Evolutionary conservation across 2,329 filamentous ascomycete genomes (phyloP), one percentile per base, ranked within the genome.

Genomic region (Thelonectria blattea): DNA sequence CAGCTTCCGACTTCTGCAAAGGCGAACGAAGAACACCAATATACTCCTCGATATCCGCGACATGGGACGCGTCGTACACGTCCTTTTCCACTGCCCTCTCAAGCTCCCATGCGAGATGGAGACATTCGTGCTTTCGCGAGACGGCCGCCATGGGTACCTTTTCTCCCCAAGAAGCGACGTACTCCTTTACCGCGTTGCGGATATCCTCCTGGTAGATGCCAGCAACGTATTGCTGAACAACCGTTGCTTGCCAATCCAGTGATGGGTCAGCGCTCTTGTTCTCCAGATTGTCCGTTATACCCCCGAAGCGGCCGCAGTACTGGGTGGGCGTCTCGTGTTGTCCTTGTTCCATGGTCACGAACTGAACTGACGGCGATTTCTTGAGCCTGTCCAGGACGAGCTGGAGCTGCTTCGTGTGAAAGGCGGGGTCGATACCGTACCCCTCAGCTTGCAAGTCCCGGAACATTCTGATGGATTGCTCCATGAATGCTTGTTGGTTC

Each of bases 41-140:
- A 65, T 88, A 88, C 12, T 76, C 72, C 55, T 73, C 72, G 45
- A 88, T 74, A 37, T 76, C 69, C 3, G 71, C 66, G 17, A 72
- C 61, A 43, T 78, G 68, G 1, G 71, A 53, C 3, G 74, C 71
- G 0, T 75, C 69, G 63, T 86, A 88, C 1, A 81, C 56, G 11
- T 77, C 74, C 34, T 80, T 81, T 18, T 79, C 77, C 3, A 88
- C 66, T 3, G 83, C 85, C 59, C 75, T 79, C 65, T 86, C 81
- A 58, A 87, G 84, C 50, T 88, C 83, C 20, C 73, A 69, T 5
- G 81, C 84, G 27, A 89, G 78, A 65, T 88, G 82, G 15, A 88
- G 71, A 51, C 78, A 79, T 69, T 83, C 84, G 72, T 89, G 86
- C 37, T 76, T 77, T 55, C 78, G 78, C 2, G 79, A 77, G 6